These are phyloP conservation scores for Petunia hybrid DNA, from an alignment of 305 asterid genomes.

Conservation along the genomic window DNA sequence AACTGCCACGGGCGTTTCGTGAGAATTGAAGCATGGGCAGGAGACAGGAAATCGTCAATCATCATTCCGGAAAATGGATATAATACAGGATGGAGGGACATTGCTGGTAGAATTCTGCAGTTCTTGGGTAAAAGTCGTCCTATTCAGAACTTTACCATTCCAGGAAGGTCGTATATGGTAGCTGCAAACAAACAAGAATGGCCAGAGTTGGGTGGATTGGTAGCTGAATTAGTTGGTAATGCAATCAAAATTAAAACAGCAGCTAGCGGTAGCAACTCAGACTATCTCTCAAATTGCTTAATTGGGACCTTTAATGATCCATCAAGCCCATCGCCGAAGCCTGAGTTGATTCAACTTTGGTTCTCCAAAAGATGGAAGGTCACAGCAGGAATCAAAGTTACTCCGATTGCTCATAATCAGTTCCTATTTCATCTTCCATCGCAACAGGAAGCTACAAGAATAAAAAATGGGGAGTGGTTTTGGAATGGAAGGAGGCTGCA, in stretches of 20 bases:
- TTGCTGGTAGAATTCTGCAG: background rate
- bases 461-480: too few species aligned
- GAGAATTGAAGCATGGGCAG: background rate
- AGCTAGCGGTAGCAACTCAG: background rate
- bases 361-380: background rate
- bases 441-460: too few species aligned
- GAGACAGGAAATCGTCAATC: background rate
- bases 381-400: background rate
- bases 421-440: too few species aligned
- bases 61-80: slow-evolving; percentile 5
- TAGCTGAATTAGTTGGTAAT: background rate
- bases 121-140: slow-evolving; percentile 7
- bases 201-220: background rate
- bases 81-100: background rate
- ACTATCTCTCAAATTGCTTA: background rate
- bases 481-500: too few species aligned
- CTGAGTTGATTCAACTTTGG: background rate
- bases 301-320: slow-evolving; percentile 11
- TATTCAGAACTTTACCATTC: background rate
- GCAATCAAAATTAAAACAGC: background rate
- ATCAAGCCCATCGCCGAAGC: background rate
- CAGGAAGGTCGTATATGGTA: background rate
- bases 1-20: background rate
- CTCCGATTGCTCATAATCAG: too few species aligned
- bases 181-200: slow-evolving; percentile 2